Evolutionary conservation across 441 rosid genomes (phyloP).

Genomic region (Pelargonium fulgidum): DNA sequence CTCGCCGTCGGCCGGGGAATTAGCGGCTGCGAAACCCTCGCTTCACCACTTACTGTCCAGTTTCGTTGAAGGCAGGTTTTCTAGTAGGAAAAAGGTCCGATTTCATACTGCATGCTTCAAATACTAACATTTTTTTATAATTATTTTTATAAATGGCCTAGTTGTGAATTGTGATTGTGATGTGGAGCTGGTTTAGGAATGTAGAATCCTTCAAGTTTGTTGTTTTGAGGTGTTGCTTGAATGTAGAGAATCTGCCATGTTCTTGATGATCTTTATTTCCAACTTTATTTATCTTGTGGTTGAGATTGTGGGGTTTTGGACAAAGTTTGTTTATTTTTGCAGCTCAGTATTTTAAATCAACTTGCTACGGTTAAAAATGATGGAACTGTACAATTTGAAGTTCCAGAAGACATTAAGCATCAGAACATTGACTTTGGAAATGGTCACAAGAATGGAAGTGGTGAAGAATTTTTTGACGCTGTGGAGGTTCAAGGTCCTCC

Average conservation of each 20-base stretch:
- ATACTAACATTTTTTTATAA: not conserved
- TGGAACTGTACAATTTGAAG: slow-evolving; percentile 87
- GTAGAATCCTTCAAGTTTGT: not conserved
- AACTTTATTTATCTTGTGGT: not conserved
- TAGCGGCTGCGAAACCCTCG: slow-evolving; percentile 16
- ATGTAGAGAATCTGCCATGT: too few species aligned
- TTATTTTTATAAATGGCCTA: not conserved
- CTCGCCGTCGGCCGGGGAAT: slow-evolving; percentile 18
- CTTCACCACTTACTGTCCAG: slow-evolving; percentile 25
- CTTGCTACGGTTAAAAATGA: slow-evolving; percentile 94
- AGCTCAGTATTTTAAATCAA: slow-evolving; percentile 74
- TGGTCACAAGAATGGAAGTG: slow-evolving; percentile 30
- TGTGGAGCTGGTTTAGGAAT: not conserved
- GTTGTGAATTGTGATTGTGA: not conserved
- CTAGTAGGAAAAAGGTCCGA: slow-evolving; percentile 41
- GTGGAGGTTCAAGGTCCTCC: slow-evolving; percentile 54
- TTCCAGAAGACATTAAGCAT: slow-evolving; percentile 64
- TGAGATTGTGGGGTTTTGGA: not conserved
- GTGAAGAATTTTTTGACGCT: slow-evolving; percentile 59
- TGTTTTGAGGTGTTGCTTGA: too few species aligned
- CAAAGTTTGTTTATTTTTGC: slow-evolving; percentile 33
- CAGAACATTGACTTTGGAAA: slow-evolving; percentile 31
- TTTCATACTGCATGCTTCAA: not conserved
- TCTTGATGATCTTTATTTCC: not conserved
- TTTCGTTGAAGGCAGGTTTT: slow-evolving; percentile 37